Evolutionary conservation across 1,284 basidiomycete genomes (phyloP).

Genomic region (Naganishia sp.): DNA sequence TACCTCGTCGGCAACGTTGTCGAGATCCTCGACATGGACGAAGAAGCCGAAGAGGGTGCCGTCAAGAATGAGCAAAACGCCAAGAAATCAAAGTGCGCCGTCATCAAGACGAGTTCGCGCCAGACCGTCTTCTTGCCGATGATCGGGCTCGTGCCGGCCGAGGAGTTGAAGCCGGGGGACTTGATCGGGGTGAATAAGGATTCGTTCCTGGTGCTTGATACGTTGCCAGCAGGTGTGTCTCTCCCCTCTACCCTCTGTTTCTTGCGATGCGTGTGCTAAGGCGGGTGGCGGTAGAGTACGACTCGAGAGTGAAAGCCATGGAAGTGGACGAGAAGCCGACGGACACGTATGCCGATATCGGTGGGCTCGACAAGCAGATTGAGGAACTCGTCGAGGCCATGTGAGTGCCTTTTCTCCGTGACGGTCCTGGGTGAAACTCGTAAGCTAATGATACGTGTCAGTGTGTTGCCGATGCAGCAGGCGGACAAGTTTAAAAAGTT

Average conservation of each 20-base stretch:
- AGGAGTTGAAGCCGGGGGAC: conserved; percentile 85
- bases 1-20: conserved; percentile 98
- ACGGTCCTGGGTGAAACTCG: background rate
- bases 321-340: conserved; percentile 83
- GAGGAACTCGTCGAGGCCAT: conserved; percentile 79
- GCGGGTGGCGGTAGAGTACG: conserved; percentile 62
- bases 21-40: conserved; percentile 94
- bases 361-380: conserved; percentile 78
- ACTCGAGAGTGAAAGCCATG: conserved; percentile 84
- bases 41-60: conserved; percentile 88
- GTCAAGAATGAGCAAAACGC: conserved; percentile 90
- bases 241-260: background rate
- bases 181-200: conserved; percentile 99
- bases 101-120: conserved; percentile 97
- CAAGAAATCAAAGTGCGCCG: conserved; percentile 95
- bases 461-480: conserved; percentile 75
- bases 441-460: conserved; percentile 28
- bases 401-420: conserved; percentile 39
- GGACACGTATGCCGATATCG: conserved; percentile 76
- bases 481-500: conserved; percentile 77
- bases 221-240: conserved; percentile 59
- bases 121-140: conserved; percentile 98
- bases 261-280: background rate
- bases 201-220: conserved; percentile 96
- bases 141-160: conserved; percentile 92